Percentiles rank a stretch among this genome's conserved stretches.
Evolutionary conservation across 192 early-diverging fungal species (phyloP).

Genomic region (Umbelopsis ramanniana): DNA sequence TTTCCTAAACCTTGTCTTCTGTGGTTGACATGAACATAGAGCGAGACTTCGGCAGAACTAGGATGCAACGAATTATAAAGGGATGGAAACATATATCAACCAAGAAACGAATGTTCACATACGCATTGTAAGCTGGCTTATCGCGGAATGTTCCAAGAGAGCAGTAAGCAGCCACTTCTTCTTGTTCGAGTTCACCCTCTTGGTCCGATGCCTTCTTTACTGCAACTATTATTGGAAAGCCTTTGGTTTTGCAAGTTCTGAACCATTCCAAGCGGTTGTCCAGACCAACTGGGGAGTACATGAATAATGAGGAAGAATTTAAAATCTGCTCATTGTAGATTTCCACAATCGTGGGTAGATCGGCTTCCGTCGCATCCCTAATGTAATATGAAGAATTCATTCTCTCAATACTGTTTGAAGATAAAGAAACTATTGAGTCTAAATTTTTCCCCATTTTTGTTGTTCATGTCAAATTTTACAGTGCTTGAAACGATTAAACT

Average conservation of each 20-base stretch:
- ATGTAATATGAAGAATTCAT: constrained; percentile 31
- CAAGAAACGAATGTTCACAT: neutral
- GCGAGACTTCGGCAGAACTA: constrained; percentile 56
- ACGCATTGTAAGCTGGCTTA: constrained; percentile 25
- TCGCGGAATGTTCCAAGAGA: constrained; percentile 30
- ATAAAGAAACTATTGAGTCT: too few relatives aligned
- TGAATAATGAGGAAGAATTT: constrained; percentile 46
- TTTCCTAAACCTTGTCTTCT: constrained; percentile 50
- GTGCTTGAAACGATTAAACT: too few relatives aligned
- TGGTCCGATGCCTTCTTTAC: constrained; percentile 31
- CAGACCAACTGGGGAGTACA: constrained; percentile 45
- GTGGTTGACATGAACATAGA: constrained; percentile 54
- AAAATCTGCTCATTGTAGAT: constrained; percentile 55
- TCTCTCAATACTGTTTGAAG: constrained; percentile 4
- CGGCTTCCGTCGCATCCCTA: constrained; percentile 45
- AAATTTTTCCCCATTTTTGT: too few relatives aligned
- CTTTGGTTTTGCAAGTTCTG: constrained; percentile 36
- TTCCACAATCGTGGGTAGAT: constrained; percentile 42
- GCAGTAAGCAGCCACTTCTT: constrained; percentile 28
- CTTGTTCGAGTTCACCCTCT: neutral
- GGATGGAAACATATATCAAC: neutral
- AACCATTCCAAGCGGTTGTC: constrained; percentile 49
- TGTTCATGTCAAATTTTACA: too few relatives aligned
- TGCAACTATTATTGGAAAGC: constrained; percentile 54
- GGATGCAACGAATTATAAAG: neutral